phyloP scores from a whole-genome alignment of 495 filamentous ascomycete genomes.

The Neurospora sp. region DNA sequence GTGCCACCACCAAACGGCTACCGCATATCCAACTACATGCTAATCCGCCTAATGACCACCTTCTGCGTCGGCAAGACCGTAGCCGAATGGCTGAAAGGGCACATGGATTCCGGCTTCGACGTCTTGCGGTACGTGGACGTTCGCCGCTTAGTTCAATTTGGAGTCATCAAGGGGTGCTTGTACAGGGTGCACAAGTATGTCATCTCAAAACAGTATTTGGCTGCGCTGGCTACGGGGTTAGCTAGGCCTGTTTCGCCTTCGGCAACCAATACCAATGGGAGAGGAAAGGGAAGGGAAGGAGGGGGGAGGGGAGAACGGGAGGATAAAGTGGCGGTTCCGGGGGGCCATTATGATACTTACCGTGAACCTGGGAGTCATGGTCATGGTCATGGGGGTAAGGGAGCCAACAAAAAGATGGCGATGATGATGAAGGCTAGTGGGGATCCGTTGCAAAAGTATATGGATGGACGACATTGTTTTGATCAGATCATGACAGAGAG shows the following conservation, averaged over 20 bases:
- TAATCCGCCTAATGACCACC: conserved; percentile 66
- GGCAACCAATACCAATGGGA: background rate
- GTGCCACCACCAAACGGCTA: conserved; percentile 9
- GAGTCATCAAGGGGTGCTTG: conserved; percentile 89
- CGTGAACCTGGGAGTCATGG: background rate
- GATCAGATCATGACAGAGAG: conserved; percentile 85
- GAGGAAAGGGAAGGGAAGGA: background rate
- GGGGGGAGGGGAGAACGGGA: background rate
- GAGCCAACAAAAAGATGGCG: background rate
- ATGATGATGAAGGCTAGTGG: conserved; percentile 13
- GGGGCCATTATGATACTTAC: background rate
- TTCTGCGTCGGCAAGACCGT: conserved; percentile 70
- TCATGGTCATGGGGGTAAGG: background rate
- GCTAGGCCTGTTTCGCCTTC: conserved; percentile 9
- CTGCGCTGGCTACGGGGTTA: conserved; percentile 30
- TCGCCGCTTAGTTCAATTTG: conserved; percentile 85
- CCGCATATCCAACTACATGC: conserved; percentile 37
- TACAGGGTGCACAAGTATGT: conserved; percentile 91
- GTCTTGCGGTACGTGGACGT: conserved; percentile 69
- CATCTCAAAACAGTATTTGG: conserved; percentile 47
- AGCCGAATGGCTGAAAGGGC: conserved; percentile 67
- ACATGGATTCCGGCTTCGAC: conserved; percentile 46
- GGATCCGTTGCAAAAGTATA: conserved; percentile 49
- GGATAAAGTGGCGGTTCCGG: background rate
- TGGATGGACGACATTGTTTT: conserved; percentile 76